Evolutionary conservation across 164 flowering plant species (phyloP).

Genomic region (grape (Vitis vinifera)): DNA sequence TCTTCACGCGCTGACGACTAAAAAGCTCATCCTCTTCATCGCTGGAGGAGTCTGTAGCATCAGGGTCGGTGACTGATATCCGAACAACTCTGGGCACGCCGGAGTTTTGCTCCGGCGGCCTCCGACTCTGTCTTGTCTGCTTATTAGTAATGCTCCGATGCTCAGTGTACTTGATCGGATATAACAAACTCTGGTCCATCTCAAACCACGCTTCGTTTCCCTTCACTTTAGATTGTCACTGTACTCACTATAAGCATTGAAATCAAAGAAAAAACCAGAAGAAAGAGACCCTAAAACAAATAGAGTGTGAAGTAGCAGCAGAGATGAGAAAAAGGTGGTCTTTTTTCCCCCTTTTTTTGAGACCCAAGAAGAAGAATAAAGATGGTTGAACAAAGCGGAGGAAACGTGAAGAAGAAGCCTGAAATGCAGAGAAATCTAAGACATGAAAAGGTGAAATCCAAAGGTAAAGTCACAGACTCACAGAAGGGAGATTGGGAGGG

Average conservation of each 20-base stretch:
- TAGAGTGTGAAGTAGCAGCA: too few species aligned
- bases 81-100: slow-evolving; percentile 40
- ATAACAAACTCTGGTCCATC: slow-evolving; percentile 32
- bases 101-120: background rate
- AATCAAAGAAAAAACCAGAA: background rate
- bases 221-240: background rate
- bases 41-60: slow-evolving; percentile 90
- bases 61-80: slow-evolving; percentile 64
- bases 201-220: too few species aligned
- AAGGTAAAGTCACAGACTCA: slow-evolving; percentile 1
- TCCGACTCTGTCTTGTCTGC: background rate
- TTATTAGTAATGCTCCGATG: slow-evolving; percentile 41
- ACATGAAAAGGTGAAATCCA: background rate
- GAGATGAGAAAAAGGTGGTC: too few species aligned
- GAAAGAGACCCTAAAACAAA: too few species aligned
- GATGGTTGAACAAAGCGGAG: background rate
- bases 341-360: too few species aligned
- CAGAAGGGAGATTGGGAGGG: background rate
- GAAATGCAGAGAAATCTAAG: slow-evolving; percentile 5
- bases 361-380: slow-evolving; percentile 1
- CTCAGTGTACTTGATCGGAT: slow-evolving; percentile 56
- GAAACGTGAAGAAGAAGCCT: slow-evolving; percentile 15
- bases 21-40: slow-evolving; percentile 51
- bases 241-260: slow-evolving; percentile 13
- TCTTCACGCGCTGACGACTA: slow-evolving; percentile 43